phyloP scores from a whole-genome alignment of 306 rosid species.

The Cotoneaster glaucophyllus region DNA sequence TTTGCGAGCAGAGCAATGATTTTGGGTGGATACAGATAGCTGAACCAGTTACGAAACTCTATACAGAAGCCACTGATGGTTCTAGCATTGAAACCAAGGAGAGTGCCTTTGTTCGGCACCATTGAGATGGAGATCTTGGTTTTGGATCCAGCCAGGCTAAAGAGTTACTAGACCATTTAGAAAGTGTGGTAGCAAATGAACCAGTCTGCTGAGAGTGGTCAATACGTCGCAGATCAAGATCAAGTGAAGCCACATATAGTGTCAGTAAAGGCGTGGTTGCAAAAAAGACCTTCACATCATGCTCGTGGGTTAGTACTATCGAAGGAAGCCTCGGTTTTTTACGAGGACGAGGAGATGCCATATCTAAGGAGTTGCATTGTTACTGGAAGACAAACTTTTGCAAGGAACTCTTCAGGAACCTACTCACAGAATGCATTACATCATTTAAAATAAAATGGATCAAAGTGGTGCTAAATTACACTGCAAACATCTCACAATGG shows the following conservation, averaged over 20 bases:
- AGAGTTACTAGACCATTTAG: slow-evolving; percentile 63
- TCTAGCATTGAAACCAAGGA: slow-evolving; percentile 55
- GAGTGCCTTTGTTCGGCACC: slow-evolving; percentile 70
- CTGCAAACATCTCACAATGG: no score
- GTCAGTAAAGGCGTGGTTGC: slow-evolving; percentile 65
- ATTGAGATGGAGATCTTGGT: slow-evolving; percentile 61
- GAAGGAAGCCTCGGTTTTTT: no score
- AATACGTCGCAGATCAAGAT: slow-evolving; percentile 47
- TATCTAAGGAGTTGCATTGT: no score
- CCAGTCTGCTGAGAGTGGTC: slow-evolving; percentile 66
- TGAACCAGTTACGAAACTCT: slow-evolving; percentile 55
- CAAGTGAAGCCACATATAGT: slow-evolving; percentile 57
- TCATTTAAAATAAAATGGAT: no score
- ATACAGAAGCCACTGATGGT: slow-evolving; percentile 67
- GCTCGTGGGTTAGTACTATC: slow-evolving; percentile 45
- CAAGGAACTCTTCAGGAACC: no score
- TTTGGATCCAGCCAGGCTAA: slow-evolving; percentile 66
- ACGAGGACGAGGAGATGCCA: no score
- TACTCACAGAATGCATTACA: no score
- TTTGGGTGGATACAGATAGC: slow-evolving; percentile 57
- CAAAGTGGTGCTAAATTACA: not conserved
- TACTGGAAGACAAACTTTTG: no score
- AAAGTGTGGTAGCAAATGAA: slow-evolving; percentile 64
- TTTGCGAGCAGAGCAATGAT: slow-evolving; percentile 44
- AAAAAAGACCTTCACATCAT: slow-evolving; percentile 46